Evolutionary conservation across 441 rosid species (phyloP).

Genomic region (Euphorbia neoarborescens): DNA sequence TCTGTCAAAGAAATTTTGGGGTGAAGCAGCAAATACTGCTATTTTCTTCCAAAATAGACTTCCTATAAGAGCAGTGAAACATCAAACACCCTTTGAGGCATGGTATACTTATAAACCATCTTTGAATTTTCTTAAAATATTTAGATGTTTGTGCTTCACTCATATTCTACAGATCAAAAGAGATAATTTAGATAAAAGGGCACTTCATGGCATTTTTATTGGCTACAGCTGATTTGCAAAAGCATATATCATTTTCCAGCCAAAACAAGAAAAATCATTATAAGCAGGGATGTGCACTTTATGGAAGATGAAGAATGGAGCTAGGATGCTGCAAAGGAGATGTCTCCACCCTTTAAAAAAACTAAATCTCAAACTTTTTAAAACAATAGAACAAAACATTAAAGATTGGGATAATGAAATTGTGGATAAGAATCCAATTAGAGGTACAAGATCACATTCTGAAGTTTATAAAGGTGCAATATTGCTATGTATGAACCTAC

Average conservation of each 20-base stretch:
- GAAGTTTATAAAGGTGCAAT: too few relatives aligned
- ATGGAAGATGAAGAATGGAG: background rate
- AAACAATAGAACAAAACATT: too few relatives aligned
- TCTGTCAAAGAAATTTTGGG: constrained; percentile 1
- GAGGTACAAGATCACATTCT: background rate
- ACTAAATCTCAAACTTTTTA: too few relatives aligned
- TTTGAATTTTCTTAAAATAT: background rate
- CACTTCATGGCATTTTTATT: background rate
- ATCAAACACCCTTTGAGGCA: background rate
- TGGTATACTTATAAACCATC: background rate
- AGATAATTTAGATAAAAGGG: background rate
- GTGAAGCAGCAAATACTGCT: background rate
- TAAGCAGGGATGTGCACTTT: background rate
- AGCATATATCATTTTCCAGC: background rate
- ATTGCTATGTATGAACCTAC: background rate
- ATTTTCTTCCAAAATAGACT: background rate
- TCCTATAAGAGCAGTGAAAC: background rate
- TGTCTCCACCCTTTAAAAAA: too few relatives aligned
- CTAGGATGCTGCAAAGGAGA: background rate
- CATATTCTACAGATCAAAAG: background rate
- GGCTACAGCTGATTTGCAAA: background rate
- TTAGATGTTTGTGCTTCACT: background rate
- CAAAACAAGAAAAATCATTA: background rate
- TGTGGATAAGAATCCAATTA: background rate
- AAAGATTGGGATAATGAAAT: background rate